Base-by-base conservation (phyloP, 2,329 filamentous ascomycete species). In the Ramichloridium luteum region DNA sequence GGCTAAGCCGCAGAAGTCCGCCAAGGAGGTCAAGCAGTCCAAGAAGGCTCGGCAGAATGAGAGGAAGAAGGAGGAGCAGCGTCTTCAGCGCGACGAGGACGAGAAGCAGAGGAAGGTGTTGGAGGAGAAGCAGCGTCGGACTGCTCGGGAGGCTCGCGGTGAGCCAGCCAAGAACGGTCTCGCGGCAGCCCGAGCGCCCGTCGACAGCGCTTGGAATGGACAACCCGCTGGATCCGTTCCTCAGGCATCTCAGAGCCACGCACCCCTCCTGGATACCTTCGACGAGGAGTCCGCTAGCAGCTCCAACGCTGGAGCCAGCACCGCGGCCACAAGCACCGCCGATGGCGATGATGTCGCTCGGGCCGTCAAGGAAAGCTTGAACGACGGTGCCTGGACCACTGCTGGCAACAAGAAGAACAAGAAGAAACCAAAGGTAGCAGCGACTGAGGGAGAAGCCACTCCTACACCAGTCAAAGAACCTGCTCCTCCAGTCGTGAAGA, bases 41-140 rank as follows among this genome's bases (percentile, higher is more conserved):
- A 94, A 94, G 78, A 94, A 94, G 68, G 83, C 93, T 64, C 77
- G 85, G 38, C 86, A 94, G 65, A 90, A 93, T 63, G 74, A 78
- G 45, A 75, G 80, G 64, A 94, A 93, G 74, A 76, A 72, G 22
- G 85, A 93, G 60, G 78, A 75, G 36, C 75, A 76, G 49, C 90
- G 83, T 67, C 65, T 68, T 16, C 68, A 72, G 35, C 75, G 80
- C 16, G 78, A 86, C 52, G 79, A 81, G 47, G 74, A 79, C 1
- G 86, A 94, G 61, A 72, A 76, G 51, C 69, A 81, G 50, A 78
- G 86, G 51, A 81, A 83, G 62, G 63, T 64, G 22, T 67, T 81
- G 38, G 66, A 82, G 48, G 85, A 94, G 64, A 77, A 80, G 55
- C 86, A 93, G 64, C 74, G 84, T 43, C 80, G 85, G 40, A 69